phyloP scores from a whole-genome alignment of 2,329 filamentous ascomycete species.

The Xylaria polymorpha region DNA sequence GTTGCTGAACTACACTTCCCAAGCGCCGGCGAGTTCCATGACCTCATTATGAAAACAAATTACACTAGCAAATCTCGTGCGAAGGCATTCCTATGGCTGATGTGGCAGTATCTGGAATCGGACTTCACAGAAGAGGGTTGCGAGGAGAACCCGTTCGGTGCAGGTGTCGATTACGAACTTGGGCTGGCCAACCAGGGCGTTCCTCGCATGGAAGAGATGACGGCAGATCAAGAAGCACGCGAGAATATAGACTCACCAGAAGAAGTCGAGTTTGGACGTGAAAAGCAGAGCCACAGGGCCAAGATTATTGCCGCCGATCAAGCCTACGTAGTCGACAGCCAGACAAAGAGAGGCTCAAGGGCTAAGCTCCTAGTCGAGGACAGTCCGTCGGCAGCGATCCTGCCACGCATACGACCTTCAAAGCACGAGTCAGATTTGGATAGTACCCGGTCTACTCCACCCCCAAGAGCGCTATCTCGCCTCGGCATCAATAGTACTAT shows the following conservation, averaged over 20 bases:
- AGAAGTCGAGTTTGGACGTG: constrained; percentile 51
- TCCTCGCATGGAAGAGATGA: constrained; percentile 73
- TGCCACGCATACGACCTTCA: constrained; percentile 71
- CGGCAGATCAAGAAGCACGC: constrained; percentile 69
- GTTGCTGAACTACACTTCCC: constrained; percentile 94
- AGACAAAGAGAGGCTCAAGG: constrained; percentile 64
- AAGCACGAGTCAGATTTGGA: constrained; percentile 70
- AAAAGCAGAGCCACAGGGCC: constrained; percentile 78
- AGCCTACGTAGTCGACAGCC: constrained; percentile 71
- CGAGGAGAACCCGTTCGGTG: constrained; percentile 89
- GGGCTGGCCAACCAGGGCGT: constrained; percentile 76
- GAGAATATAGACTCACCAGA: constrained; percentile 80
- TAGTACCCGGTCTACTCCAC: constrained; percentile 64
- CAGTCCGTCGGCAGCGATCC: constrained; percentile 64
- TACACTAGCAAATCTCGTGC: constrained; percentile 86
- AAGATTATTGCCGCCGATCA: constrained; percentile 81
- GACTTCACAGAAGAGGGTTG: constrained; percentile 92
- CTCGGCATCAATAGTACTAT: constrained; percentile 52
- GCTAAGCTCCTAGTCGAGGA: constrained; percentile 59
- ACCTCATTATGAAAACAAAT: constrained; percentile 91
- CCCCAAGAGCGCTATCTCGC: constrained; percentile 56
- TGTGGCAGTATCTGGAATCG: constrained; percentile 99
- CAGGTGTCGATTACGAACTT: constrained; percentile 72
- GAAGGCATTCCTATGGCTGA: constrained; percentile 92
- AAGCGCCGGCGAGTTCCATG: constrained; percentile 88